These are phyloP conservation scores for Fusarium succisae DNA, from an alignment of 2,329 filamentous ascomycete species.

Conservation along the genomic window DNA sequence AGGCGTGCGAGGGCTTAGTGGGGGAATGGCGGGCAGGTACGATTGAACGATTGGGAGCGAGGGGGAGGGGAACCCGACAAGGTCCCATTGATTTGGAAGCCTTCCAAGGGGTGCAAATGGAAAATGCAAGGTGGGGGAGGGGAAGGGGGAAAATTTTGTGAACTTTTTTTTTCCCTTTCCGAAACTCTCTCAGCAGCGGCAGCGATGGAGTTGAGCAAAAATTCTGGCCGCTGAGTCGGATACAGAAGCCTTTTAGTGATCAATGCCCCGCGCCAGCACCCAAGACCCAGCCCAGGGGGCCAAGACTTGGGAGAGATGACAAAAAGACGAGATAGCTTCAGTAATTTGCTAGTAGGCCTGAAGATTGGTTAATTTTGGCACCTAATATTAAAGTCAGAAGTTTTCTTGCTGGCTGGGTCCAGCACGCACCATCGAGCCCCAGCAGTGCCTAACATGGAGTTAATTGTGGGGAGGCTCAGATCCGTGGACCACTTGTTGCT, in stretches of 20 bases:
- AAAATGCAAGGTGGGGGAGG: conserved; percentile 18
- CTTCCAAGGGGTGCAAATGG: conserved; percentile 18
- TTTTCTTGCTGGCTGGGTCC: not conserved
- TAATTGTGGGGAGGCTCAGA: conserved; percentile 20
- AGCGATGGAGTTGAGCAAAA: conserved; percentile 27
- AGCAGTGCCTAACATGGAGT: conserved; percentile 35
- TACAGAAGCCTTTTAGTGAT: conserved; percentile 30
- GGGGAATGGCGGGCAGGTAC: conserved; percentile 36
- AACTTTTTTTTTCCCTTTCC: conserved; percentile 28
- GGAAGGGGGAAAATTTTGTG: conserved; percentile 30
- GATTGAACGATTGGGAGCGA: conserved; percentile 39
- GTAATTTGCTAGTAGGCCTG: not conserved
- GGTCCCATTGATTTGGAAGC: conserved; percentile 16
- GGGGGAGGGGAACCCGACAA: conserved; percentile 36
- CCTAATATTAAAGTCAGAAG: not conserved
- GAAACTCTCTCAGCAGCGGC: conserved; percentile 23
- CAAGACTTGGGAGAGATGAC: not conserved
- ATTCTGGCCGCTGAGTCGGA: conserved; percentile 28
- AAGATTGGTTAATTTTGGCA: not conserved
- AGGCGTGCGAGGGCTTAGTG: conserved; percentile 38
- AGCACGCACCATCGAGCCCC: conserved; percentile 26
- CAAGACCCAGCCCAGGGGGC: not conserved
- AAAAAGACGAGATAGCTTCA: not conserved
- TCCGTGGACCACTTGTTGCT: conserved; percentile 13
- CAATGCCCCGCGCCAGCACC: conserved; percentile 30